Conservation (phyloP, 495 filamentous ascomycete species). For the Aspergillus coremiiformis region DNA sequence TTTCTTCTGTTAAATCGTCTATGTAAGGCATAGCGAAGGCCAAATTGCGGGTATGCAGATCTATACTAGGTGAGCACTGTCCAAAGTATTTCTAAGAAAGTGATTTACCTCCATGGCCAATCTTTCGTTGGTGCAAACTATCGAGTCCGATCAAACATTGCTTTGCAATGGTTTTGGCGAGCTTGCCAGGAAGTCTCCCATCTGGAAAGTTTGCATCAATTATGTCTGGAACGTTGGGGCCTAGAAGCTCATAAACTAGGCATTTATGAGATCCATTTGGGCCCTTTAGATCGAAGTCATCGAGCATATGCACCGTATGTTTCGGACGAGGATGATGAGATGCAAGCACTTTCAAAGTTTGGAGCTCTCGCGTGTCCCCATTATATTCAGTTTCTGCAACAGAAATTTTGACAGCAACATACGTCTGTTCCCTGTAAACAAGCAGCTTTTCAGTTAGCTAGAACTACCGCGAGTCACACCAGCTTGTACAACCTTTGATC, state of each 20-base stretch:
- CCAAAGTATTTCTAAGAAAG: slow-evolving; percentile 5
- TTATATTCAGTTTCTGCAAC: slow-evolving; percentile 17
- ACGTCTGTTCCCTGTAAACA: slow-evolving; percentile 14
- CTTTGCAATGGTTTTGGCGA: slow-evolving; percentile 37
- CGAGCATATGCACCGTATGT: slow-evolving; percentile 30
- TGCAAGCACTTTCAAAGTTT: slow-evolving; percentile 17
- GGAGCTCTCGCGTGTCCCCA: slow-evolving; percentile 19
- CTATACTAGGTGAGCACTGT: slow-evolving; percentile 19
- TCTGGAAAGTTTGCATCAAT: slow-evolving; percentile 21
- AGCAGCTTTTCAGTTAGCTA: slow-evolving; percentile 9
- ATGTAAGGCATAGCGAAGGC: slow-evolving; percentile 28
- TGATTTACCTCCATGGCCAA: slow-evolving; percentile 36
- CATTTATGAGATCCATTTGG: slow-evolving; percentile 43
- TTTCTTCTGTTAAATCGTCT: slow-evolving; percentile 17
- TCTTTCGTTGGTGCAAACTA: slow-evolving; percentile 35
- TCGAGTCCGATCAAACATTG: slow-evolving; percentile 36
- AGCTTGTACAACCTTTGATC: slow-evolving; percentile 26
- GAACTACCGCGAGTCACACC: not conserved
- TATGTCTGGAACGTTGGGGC: slow-evolving; percentile 28
- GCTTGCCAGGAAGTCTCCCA: slow-evolving; percentile 32
- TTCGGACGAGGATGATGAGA: slow-evolving; percentile 11
- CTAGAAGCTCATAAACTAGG: slow-evolving; percentile 39
- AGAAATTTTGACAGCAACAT: slow-evolving; percentile 28
- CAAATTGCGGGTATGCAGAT: slow-evolving; percentile 44
- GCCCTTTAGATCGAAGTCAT: slow-evolving; percentile 32